Evolutionary conservation across 257 asterid genomes (phyloP), one percentile per base, ranked within the genome.

Genomic region (Penstemon davidsonii): DNA sequence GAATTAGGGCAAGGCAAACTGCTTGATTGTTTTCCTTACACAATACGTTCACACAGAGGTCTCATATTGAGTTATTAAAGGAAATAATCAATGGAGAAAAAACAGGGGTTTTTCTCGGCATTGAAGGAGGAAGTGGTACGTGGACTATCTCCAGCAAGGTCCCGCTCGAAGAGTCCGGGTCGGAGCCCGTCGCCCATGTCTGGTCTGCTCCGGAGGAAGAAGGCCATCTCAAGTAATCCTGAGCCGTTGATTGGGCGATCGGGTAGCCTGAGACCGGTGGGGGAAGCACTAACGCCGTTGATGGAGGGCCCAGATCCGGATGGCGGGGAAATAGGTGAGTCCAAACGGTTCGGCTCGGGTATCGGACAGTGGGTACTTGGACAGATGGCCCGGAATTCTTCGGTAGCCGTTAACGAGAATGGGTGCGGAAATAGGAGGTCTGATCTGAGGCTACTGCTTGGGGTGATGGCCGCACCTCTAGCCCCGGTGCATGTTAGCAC

Each of bases 381-480:
- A 9, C 92, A 85, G 77, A 82, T 87, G 40, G 63, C 74, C 12
- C 80, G 92, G 19, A 79, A 77, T 52, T 83, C 86, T 3, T 87
- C 96, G 33, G 67, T 76, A 9, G 61, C 87, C 19, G 65, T 68
- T 62, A 33, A 3, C 55, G 81, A 64, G 62, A 77, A 56, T 55
- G 88, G 70, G 50, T 49, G 19, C 44, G 76, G 57, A 62, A 67
- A 60, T 64, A 80, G 50, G 78, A 77, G 82, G 70, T 86, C 91
- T 67, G 97, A 86, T 87, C 85, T 88, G 82, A 81, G 97, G 73
- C 70, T 91, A 60, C 79, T 91, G 82, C 89, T 91, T n/a, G 97
- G 96, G 11, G 93, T 88, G 12, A 83, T 91, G 97, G 96, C 91
- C 39, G 93, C 96, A 6, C 97, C 97, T 0, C 89, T 91, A 61